Conservation (phyloP, 805 yeast species). For the Teunomyces panamensis region DNA sequence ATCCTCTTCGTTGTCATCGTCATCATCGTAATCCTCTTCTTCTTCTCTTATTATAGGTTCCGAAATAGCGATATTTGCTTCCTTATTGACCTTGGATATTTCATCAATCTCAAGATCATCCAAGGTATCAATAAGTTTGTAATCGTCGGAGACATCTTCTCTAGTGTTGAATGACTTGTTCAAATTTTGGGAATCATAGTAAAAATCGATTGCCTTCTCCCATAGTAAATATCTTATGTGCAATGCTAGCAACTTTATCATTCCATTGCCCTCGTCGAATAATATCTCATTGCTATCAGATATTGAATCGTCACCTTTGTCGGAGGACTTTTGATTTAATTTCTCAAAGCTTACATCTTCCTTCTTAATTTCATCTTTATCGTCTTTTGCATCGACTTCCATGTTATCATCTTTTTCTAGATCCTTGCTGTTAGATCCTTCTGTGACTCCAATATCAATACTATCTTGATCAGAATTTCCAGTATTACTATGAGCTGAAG, state of each 20-base stretch:
- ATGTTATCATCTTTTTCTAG: constrained; percentile 9
- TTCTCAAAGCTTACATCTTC: constrained; percentile 9
- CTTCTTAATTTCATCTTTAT: constrained; percentile 26
- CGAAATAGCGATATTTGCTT: not conserved
- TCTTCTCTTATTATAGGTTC: constrained; percentile 25
- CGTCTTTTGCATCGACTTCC: constrained; percentile 12
- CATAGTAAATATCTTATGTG: constrained; percentile 66
- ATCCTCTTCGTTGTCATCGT: constrained; percentile 20
- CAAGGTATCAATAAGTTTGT: constrained; percentile 31
- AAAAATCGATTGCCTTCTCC: constrained; percentile 63
- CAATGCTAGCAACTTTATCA: constrained; percentile 46
- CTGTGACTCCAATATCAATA: constrained; percentile 6
- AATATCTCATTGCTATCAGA: constrained; percentile 10
- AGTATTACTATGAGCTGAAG: constrained; percentile 1
- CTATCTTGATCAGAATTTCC: constrained; percentile 5
- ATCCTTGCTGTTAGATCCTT: not conserved
- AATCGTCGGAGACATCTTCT: constrained; percentile 35
- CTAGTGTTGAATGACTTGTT: constrained; percentile 14
- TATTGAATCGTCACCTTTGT: constrained; percentile 25
- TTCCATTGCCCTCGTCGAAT: constrained; percentile 41
- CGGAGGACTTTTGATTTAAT: constrained; percentile 19
- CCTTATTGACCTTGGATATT: not conserved
- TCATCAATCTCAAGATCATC: constrained; percentile 21
- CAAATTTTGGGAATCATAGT: constrained; percentile 23
- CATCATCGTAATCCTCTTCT: constrained; percentile 33